These are phyloP conservation scores for Lactarius trivialis DNA, from an alignment of 768 basidiomycete genomes.

Conservation along the genomic window DNA sequence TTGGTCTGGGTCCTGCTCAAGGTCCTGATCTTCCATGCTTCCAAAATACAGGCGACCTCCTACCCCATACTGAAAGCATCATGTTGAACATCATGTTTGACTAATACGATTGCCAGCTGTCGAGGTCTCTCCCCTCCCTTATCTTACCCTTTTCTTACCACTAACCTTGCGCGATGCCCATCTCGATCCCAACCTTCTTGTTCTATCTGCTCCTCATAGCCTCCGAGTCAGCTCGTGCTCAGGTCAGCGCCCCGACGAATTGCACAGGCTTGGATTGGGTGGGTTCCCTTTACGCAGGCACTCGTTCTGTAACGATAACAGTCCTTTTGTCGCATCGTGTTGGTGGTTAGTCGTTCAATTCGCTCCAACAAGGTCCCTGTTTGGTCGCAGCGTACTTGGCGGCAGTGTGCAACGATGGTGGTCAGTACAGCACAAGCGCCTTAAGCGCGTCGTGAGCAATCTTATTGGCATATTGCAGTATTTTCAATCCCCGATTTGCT, in stretches of 20 bases:
- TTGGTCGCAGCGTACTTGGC: not conserved
- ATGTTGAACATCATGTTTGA: no score
- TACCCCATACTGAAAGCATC: not conserved
- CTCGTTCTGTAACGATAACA: not conserved
- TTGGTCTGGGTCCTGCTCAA: not conserved
- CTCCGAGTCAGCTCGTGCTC: not conserved
- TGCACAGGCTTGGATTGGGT: slow-evolving; percentile 16
- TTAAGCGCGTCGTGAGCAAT: not conserved
- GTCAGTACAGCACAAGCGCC: slow-evolving; percentile 3
- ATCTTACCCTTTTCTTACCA: not conserved
- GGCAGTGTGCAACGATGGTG: slow-evolving; percentile 4
- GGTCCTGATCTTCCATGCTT: not conserved
- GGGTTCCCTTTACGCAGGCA: not conserved
- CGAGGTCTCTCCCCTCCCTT: not conserved
- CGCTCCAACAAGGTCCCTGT: slow-evolving; percentile 15
- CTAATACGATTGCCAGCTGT: not conserved
- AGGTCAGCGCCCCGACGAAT: slow-evolving; percentile 1
- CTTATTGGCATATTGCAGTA: not conserved
- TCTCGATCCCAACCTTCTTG: not conserved
- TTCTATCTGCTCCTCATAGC: not conserved
- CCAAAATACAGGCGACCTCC: not conserved
- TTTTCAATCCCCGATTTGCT: not conserved
- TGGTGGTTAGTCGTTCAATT: slow-evolving; percentile 7
- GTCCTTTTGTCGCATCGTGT: not conserved
- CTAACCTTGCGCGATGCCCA: not conserved